Conservation (phyloP, 495 filamentous ascomycete genomes). For the Penicillium goetzii region DNA sequence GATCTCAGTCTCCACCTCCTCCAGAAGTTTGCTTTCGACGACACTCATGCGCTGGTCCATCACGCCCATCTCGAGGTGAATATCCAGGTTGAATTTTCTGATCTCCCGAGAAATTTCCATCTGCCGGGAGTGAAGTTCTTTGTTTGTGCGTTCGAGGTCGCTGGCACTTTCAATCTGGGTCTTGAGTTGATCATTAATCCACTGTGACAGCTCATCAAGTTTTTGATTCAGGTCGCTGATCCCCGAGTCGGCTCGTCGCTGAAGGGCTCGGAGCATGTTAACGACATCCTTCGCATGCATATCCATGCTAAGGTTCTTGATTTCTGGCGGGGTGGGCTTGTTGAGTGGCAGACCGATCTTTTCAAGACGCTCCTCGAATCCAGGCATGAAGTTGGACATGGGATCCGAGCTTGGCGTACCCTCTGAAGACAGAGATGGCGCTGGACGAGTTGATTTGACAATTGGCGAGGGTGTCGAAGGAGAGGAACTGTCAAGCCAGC, state of each 20-base stretch:
- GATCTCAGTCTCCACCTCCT: slow-evolving; percentile 21
- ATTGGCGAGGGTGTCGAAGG: neutral
- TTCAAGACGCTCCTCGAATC: slow-evolving; percentile 20
- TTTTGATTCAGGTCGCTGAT: slow-evolving; percentile 12
- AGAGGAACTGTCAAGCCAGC: slow-evolving; percentile 4
- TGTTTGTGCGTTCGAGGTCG: slow-evolving; percentile 19
- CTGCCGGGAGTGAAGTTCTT: slow-evolving; percentile 18
- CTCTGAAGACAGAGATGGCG: neutral
- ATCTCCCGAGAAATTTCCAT: slow-evolving; percentile 16
- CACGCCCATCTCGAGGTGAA: slow-evolving; percentile 15
- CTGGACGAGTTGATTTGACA: neutral
- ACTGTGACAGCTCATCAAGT: slow-evolving; percentile 18
- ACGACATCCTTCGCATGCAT: slow-evolving; percentile 18
- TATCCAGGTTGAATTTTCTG: slow-evolving; percentile 21
- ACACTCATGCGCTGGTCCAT: slow-evolving; percentile 17
- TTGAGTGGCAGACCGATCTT: neutral
- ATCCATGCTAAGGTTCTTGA: neutral
- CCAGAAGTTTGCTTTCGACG: slow-evolving; percentile 17
- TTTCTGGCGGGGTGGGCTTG: neutral
- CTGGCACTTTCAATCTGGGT: slow-evolving; percentile 11
- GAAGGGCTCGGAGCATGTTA: slow-evolving; percentile 18
- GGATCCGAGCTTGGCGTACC: neutral
- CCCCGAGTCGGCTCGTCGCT: slow-evolving; percentile 15
- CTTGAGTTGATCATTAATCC: slow-evolving; percentile 24
- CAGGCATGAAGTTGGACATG: slow-evolving; percentile 7